A percentile compares a stretch with the other conserved stretches of the same genome.
phyloP scores from a whole-genome alignment of 495 filamentous ascomycete species.

The Tuber borchii region DNA sequence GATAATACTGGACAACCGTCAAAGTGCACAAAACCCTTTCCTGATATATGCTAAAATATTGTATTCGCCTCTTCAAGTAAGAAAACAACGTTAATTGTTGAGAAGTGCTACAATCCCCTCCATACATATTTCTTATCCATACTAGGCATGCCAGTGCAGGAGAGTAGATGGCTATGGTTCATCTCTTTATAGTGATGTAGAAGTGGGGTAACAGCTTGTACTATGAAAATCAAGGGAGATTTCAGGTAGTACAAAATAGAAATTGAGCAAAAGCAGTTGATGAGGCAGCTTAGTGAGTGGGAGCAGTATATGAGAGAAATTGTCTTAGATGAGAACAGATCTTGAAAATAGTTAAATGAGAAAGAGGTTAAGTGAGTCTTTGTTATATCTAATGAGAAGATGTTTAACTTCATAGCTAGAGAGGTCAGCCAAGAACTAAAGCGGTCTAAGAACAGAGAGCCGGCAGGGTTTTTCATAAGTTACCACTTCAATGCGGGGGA shows the following conservation, averaged over 20 bases:
- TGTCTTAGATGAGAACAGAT: slow-evolving; percentile 40
- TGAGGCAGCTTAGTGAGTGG: slow-evolving; percentile 40
- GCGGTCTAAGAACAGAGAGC: not conserved
- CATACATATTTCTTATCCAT: too few species aligned
- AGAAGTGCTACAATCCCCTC: too few species aligned
- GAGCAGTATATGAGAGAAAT: slow-evolving; percentile 48
- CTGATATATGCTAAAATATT: too few species aligned
- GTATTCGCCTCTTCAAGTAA: too few species aligned
- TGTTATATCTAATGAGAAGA: slow-evolving; percentile 49
- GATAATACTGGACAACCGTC: too few species aligned
- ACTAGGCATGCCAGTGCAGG: too few species aligned
- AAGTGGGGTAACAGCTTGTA: slow-evolving; percentile 45
- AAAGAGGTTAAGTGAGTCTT: slow-evolving; percentile 49
- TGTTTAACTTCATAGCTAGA: slow-evolving; percentile 51
- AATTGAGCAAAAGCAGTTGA: slow-evolving; percentile 44
- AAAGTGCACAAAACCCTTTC: too few species aligned
- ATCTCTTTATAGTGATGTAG: too few species aligned
- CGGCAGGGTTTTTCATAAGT: not conserved
- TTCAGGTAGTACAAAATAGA: slow-evolving; percentile 59
- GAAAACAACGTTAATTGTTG: too few species aligned
- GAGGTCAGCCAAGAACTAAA: not conserved
- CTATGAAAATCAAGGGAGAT: slow-evolving; percentile 72
- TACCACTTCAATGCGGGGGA: too few species aligned
- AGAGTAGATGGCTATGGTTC: too few species aligned
- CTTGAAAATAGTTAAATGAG: slow-evolving; percentile 38